Conservation (phyloP, 139 green algal genomes). For the Volvox reticuliferus region DNA sequence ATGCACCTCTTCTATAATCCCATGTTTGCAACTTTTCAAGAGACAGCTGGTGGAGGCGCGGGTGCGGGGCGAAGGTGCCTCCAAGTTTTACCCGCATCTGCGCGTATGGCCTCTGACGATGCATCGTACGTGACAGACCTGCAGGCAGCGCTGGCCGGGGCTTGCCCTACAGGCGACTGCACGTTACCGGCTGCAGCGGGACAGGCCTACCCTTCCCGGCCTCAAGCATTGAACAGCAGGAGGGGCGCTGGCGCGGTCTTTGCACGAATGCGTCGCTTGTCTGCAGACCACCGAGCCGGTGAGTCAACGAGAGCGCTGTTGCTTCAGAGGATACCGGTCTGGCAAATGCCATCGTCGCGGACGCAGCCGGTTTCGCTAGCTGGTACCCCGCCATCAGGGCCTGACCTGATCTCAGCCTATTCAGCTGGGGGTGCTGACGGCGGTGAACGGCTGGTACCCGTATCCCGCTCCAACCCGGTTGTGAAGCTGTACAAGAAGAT, state of each 20-base stretch:
- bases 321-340: neutral
- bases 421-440: neutral
- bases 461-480: neutral
- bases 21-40: neutral
- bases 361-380: neutral
- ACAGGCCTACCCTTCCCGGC: neutral
- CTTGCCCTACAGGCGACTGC: neutral
- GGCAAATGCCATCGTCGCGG: neutral
- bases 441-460: constrained; percentile 2
- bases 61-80: too few species aligned
- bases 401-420: neutral
- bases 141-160: neutral
- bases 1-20: constrained; percentile 38
- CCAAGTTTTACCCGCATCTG: too few species aligned
- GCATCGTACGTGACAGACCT: neutral
- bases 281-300: neutral
- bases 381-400: neutral
- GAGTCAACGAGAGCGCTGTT: neutral
- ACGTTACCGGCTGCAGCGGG: neutral
- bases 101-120: neutral
- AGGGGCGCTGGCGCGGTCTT: too few species aligned
- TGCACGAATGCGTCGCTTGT: neutral
- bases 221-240: neutral
- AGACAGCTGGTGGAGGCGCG: too few species aligned
- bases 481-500: constrained; percentile 13